Base-by-base conservation (phyloP, 306 rosid genomes). In the Canavalia gladiata region DNA sequence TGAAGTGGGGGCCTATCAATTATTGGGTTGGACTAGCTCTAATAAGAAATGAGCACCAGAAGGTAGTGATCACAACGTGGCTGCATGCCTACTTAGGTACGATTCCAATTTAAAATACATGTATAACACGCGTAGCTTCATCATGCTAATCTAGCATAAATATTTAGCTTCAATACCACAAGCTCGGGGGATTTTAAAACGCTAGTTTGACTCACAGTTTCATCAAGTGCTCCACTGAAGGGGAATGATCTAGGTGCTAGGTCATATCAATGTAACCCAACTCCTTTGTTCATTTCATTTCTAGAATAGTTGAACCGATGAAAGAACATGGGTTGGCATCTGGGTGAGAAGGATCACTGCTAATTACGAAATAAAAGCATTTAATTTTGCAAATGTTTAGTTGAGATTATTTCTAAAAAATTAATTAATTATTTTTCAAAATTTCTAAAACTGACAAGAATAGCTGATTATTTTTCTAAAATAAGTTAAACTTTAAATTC, bases 81-180 rank as follows among this genome's bases (percentile, higher is more conserved):
- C 76, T 60, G 78, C 65, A 69, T 46, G 50, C 8, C 46, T 3
- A 30, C 12, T 41, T 28, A 74, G 63, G 13, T 60, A 33, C 35
- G 39, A 5, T 11, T 69, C 47, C 0, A 66, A 56, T 50, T 68
- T 29, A 46, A 52, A 78, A 43, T 47, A 45, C 34, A 3, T 9
- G 49, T 25, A 76, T 51, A 30, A 73, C 74, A 29, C 62, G 49
- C 9, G 2, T 43, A 7, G 57, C 67, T 72, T 81, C 50, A 72
- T 41, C 51, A 30, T 11, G 59, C 49, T 11, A 42, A 64, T 35
- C 35, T 25, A 13, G 12, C 63, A 57, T 39, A 13, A 63, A 46
- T 4, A 46, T 46, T 46, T 3, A 10, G 49, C 3, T 2, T 45
- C 3, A 37, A 37, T 37, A 37, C 41, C 41, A 37, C 41, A 37